Evolutionary conservation across 306 rosid genomes (phyloP).

Genomic region (Gynostemma pentaphyllum): DNA sequence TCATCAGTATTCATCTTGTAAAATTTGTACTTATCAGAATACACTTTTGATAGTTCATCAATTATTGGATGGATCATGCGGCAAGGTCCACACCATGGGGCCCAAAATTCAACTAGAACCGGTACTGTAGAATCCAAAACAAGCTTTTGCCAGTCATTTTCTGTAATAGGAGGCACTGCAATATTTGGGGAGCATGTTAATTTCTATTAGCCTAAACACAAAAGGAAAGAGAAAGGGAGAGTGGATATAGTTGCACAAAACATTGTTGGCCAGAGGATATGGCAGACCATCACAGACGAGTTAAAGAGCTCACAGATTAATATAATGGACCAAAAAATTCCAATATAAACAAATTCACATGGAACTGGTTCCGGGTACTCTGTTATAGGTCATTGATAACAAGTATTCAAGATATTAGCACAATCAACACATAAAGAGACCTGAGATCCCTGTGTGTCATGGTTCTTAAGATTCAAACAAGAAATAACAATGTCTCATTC

Average conservation of each 20-base stretch:
- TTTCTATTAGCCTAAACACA: background rate
- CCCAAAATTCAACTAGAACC: constrained; percentile 95
- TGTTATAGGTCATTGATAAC: too few species aligned
- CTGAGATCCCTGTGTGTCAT: background rate
- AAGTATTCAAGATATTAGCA: background rate
- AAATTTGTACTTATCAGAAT: constrained; percentile 67
- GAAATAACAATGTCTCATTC: too few species aligned
- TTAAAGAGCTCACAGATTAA: background rate
- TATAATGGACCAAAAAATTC: background rate
- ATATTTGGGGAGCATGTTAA: background rate
- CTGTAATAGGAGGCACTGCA: constrained; percentile 54
- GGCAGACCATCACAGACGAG: background rate
- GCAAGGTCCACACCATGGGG: constrained; percentile 99
- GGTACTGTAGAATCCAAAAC: constrained; percentile 49
- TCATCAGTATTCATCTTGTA: constrained; percentile 77
- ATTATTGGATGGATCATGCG: constrained; percentile 90
- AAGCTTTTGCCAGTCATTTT: constrained; percentile 54
- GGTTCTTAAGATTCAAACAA: background rate
- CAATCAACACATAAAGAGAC: background rate
- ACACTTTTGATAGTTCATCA: constrained; percentile 56
- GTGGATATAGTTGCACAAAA: background rate
- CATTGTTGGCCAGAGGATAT: background rate
- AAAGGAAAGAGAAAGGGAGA: background rate
- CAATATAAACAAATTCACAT: background rate
- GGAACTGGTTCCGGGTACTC: background rate